These are phyloP conservation scores for Thelonectria blattea DNA, from an alignment of 2,329 filamentous ascomycete genomes.

Conservation along the genomic window DNA sequence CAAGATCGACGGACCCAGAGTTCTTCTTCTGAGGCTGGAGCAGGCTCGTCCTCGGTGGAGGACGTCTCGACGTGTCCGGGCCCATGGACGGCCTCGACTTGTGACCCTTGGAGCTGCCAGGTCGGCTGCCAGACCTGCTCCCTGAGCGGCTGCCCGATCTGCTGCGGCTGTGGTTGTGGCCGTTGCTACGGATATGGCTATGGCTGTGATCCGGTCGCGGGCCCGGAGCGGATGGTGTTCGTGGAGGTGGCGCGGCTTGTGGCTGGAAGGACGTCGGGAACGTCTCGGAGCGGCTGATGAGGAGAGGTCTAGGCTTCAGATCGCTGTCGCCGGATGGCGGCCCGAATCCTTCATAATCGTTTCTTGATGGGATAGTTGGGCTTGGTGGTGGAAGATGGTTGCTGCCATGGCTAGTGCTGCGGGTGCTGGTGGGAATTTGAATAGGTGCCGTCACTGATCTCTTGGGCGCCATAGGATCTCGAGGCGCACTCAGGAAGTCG, in stretches of 20 bases:
- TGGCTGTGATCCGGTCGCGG: conserved; percentile 46
- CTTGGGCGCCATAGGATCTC: conserved; percentile 15
- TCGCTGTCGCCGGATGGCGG: conserved; percentile 50
- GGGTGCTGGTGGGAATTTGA: conserved; percentile 13
- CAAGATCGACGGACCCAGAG: conserved; percentile 58
- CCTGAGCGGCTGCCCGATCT: neutral
- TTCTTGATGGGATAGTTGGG: conserved; percentile 53
- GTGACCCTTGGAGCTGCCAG: conserved; percentile 34
- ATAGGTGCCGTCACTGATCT: conserved; percentile 17
- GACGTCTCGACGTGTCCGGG: conserved; percentile 57
- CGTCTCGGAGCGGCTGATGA: conserved; percentile 57
- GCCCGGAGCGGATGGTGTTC: conserved; percentile 57
- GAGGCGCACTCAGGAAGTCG: conserved; percentile 28
- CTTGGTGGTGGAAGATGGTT: conserved; percentile 43
- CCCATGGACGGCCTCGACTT: conserved; percentile 51
- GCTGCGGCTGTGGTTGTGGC: neutral
- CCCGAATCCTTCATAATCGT: conserved; percentile 65
- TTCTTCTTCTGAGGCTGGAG: conserved; percentile 51
- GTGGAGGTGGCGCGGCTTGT: conserved; percentile 45
- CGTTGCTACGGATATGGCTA: neutral
- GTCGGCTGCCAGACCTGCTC: conserved; percentile 25
- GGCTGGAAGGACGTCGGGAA: conserved; percentile 50
- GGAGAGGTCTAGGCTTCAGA: conserved; percentile 46
- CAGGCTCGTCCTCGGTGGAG: conserved; percentile 59
- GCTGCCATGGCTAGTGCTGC: conserved; percentile 33